Evolutionary conservation across 2,329 filamentous ascomycete genomes (phyloP).

Genomic region (Aspergillus awamori): DNA sequence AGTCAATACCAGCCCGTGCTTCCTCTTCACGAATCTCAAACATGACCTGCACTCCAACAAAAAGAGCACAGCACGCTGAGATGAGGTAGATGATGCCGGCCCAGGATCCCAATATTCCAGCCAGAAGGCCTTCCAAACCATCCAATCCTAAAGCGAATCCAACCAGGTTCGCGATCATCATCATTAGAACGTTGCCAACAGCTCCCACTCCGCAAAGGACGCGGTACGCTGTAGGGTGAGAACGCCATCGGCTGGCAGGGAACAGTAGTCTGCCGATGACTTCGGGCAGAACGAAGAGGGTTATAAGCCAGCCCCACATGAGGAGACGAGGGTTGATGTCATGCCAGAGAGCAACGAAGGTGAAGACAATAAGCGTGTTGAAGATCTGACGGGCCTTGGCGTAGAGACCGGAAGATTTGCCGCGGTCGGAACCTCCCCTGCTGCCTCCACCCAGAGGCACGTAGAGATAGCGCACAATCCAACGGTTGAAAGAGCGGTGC

Average conservation of each 20-base stretch:
- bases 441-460: slow-evolving; percentile 78
- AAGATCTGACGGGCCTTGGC: slow-evolving; percentile 62
- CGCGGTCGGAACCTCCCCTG: slow-evolving; percentile 27
- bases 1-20: slow-evolving; percentile 73
- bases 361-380: slow-evolving; percentile 86
- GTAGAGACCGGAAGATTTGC: slow-evolving; percentile 37
- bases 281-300: slow-evolving; percentile 91
- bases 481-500: slow-evolving; percentile 95
- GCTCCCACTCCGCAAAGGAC: slow-evolving; percentile 79
- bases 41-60: slow-evolving; percentile 89
- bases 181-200: slow-evolving; percentile 84
- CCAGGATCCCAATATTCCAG: slow-evolving; percentile 74
- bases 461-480: slow-evolving; percentile 92
- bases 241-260: slow-evolving; percentile 71
- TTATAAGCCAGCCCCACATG: slow-evolving; percentile 96
- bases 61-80: slow-evolving; percentile 72
- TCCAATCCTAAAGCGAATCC: slow-evolving; percentile 93
- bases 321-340: slow-evolving; percentile 89
- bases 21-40: slow-evolving; percentile 91
- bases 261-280: slow-evolving; percentile 72
- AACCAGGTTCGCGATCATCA: slow-evolving; percentile 93
- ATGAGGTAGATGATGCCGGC: slow-evolving; percentile 75
- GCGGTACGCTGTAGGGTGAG: slow-evolving; percentile 71
- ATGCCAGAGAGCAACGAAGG: slow-evolving; percentile 97
- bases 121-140: slow-evolving; percentile 75